Evolutionary conservation across 208 protist genomes (phyloP), one percentile per base, ranked within the genome.

Genomic region (Trypanosoma theileri): DNA sequence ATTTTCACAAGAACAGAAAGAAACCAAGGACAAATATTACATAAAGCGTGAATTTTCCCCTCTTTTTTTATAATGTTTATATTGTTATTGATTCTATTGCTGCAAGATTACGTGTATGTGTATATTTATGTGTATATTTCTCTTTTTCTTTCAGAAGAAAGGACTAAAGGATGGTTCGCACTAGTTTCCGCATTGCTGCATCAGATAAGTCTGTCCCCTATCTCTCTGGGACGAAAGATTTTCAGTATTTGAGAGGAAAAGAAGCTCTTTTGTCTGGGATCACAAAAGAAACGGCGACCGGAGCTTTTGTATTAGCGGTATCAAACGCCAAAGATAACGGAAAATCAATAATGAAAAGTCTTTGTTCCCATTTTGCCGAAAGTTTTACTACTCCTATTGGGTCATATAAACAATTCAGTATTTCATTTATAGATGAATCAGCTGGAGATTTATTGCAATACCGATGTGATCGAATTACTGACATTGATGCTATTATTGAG

Each of bases 361-460:
- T 89, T 57, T 85, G 77, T 62, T 77, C 69, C 9, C 73, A 73
- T 14, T 89, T 89, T 75, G 63, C 77, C 1, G 77, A 83, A 46
- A 65, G 42, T 4, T 71, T 81, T 35, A 41, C 31, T 1, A 65
- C 67, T 8, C 73, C 57, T 11, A 22, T 12, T 7, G 69, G 70
- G 22, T 63, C 72, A n/a, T 77, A 80, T 63, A 84, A 68, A 1
- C 75, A 82, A 48, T 79, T 92, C 45, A 75, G 40, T n/a, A 59
- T 89, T 6, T 86, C 79, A n/a, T 88, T 86, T 73, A 82, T 84
- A 12, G 80, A 89, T 19, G 77, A 86, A 41, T 62, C 63, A 11
- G 63, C 69, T 14, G 71, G 77, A 46, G 81, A 82, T 35, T 21
- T 86, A 45, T 73, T 89, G 24, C 73, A 86, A 51, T 89, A 88